Base-by-base conservation (phyloP, 306 rosid genomes). In the Ziziphus jujuba region DNA sequence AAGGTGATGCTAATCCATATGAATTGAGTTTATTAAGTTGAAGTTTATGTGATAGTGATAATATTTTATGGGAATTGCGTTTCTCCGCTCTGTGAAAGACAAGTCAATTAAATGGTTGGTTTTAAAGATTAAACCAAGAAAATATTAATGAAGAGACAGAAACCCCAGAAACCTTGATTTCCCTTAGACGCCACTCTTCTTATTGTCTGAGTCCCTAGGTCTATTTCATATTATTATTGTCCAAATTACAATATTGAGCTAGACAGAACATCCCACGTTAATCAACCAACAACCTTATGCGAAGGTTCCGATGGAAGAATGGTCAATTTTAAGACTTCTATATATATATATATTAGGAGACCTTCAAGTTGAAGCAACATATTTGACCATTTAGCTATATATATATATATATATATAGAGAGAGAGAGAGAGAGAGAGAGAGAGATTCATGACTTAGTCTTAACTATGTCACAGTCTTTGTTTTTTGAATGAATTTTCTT, bases 151-250 rank as follows among this genome's bases (percentile, higher is more conserved):
- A 54, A 44, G 62, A 52, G 71, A 80, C 74, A 24, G 49, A 74
- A 56, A 67, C 59, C 24, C 50, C 57, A 56, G 49, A 61, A 63
- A 38, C 48, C 36, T 40, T 40, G 45, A 40, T 77, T 76, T 87
- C 24, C 66, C 89, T 81, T 87, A 55, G 79, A 84, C 92, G 89
- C 69, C 51, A 87, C 85, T 87, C 84, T 54, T 82, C 80, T 67
- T 24, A 72, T 71, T 11, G 23, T 35, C 12, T 16, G 73, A 38
- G n/a, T 80, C 64, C 75, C 84, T 33, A 80, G 69, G 80, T 61
- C 69, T 69, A 0, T 43, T 43, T 34, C 57, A 23, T 66, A 54
- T n/a, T 59, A 19, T 58, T 47, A 19, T 9, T 50, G 47, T 48
- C 49, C 57, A 65, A 65, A n/a, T n/a, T 28, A 65, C 28, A 38